Percentiles rank a stretch among this genome's conserved stretches.
Evolutionary conservation across 768 basidiomycete species (phyloP).

Genomic region (Auriscalpium orientale): DNA sequence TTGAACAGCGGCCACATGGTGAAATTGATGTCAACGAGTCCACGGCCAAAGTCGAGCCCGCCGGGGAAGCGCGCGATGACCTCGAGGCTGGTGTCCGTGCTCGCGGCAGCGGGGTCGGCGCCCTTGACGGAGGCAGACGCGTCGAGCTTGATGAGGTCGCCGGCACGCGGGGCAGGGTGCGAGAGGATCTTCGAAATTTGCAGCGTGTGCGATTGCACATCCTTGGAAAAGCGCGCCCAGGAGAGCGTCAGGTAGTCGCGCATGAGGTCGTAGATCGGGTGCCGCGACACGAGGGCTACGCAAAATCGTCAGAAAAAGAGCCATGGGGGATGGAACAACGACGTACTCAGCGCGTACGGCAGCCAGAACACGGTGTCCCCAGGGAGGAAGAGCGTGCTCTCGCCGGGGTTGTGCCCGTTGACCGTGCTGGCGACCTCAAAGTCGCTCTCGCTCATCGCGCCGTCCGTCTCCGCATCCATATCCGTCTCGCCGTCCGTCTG

Average conservation of each 20-base stretch:
- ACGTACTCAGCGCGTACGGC: slow-evolving; percentile 83
- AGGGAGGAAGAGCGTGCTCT: slow-evolving; percentile 82
- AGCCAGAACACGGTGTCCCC: slow-evolving; percentile 93
- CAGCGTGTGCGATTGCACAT: slow-evolving; percentile 86
- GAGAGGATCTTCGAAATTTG: slow-evolving; percentile 85
- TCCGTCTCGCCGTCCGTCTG: slow-evolving; percentile 64
- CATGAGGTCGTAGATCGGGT: slow-evolving; percentile 93
- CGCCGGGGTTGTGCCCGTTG: slow-evolving; percentile 70
- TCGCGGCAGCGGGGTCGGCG: slow-evolving; percentile 39
- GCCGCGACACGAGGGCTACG: slow-evolving; percentile 80
- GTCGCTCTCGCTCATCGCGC: slow-evolving; percentile 79
- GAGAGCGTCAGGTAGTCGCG: slow-evolving; percentile 92
- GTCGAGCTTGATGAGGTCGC: slow-evolving; percentile 79
- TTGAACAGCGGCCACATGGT: slow-evolving; percentile 97
- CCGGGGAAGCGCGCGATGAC: slow-evolving; percentile 88
- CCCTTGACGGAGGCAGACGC: slow-evolving; percentile 52
- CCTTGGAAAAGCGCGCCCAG: slow-evolving; percentile 91
- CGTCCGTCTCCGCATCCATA: slow-evolving; percentile 58
- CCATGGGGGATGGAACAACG: slow-evolving; percentile 4
- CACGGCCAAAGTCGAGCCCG: slow-evolving; percentile 87
- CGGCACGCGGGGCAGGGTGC: slow-evolving; percentile 80
- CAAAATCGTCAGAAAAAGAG: slow-evolving; percentile 1
- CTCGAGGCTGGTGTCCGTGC: slow-evolving; percentile 49
- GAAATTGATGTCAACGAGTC: slow-evolving; percentile 89
- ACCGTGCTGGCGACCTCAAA: slow-evolving; percentile 76